Base-by-base conservation (phyloP, 805 yeast genomes). In the Blastobotrys muscicola region DNA sequence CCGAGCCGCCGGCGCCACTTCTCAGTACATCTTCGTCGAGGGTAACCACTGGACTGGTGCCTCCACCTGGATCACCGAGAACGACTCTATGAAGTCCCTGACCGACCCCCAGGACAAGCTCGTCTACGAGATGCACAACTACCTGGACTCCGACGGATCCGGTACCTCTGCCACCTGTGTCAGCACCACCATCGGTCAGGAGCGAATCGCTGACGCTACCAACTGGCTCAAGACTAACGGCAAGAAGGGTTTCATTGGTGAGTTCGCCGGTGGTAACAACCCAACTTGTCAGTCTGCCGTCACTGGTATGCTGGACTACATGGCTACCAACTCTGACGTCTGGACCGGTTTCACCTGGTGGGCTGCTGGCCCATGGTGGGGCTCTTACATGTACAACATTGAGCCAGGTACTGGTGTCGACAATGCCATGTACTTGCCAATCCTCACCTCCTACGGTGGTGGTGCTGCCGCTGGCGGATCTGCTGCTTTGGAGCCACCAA, bases 291-390 rank as follows among this genome's bases (percentile, higher is more conserved):
- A 9, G 9, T 6, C n/a, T 10, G 20, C 31, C 31, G 9, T 36
- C 32, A 23, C 20, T 13, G 26, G 14, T 26, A 8, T 26, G 11
- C 15, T 36, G 14, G 39, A 36, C 31, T 23, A 23, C 14, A 20
- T 36, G 20, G 32, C 20, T n/a, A 14, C 12, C 34, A 20, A 23
- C 29, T 13, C 11, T 34, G 39, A 36, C 15, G 39, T 11, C 14
- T 36, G 38, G 38, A 36, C 16, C 6, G 38, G 38, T 12, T 36
- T 29, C 31, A 36, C 39, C 8, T 23, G 26, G 20, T 36, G 39
- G 39, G 29, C 32, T 9, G 39, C 39, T 20, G 39, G 39, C 7
- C 39, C 39, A 26, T 16, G 26, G 39, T 36, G 39, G 26, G 26
- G 26, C 6, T 20, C 26, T 20, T 20, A 20, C 26, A 20, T 20